A percentile compares a stretch with the other conserved stretches of the same genome.
Conservation (phyloP, 2,329 filamentous ascomycete species). For the Xylaria sp. region DNA sequence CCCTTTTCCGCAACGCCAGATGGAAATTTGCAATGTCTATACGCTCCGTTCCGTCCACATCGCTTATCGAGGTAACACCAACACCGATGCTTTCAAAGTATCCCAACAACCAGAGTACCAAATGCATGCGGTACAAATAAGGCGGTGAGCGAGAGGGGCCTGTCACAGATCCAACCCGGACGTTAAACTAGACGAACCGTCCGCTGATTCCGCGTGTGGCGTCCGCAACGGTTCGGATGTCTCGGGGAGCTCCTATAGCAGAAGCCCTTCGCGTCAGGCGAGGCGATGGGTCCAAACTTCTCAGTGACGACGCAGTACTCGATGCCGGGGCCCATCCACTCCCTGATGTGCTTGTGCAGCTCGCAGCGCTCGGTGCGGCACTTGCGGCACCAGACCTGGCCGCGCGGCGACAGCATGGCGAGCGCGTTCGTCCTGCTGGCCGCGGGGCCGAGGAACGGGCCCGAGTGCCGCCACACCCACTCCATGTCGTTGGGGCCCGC, state of each 20-base stretch:
- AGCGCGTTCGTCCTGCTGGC: constrained; percentile 42
- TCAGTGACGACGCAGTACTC: constrained; percentile 68
- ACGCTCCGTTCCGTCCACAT: background rate
- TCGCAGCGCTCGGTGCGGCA: constrained; percentile 67
- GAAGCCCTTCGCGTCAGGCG: constrained; percentile 52
- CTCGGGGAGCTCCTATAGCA: constrained; percentile 67
- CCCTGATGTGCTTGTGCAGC: constrained; percentile 65
- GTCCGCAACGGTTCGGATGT: constrained; percentile 62
- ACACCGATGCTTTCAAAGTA: background rate
- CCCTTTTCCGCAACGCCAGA: background rate
- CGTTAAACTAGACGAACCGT: constrained; percentile 38
- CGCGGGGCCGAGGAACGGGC: constrained; percentile 45
- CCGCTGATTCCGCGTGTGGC: constrained; percentile 51
- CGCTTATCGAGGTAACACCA: background rate
- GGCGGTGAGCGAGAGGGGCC: too few species aligned
- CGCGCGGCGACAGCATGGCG: constrained; percentile 57
- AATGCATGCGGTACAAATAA: too few species aligned
- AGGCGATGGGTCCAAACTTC: constrained; percentile 58
- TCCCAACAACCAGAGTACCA: background rate
- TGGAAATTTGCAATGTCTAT: background rate
- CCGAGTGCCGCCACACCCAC: constrained; percentile 66
- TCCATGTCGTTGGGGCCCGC: constrained; percentile 67
- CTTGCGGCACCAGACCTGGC: constrained; percentile 66
- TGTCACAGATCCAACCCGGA: background rate
- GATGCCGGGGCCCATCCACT: constrained; percentile 62